Evolutionary conservation across 2,329 filamentous ascomycete genomes (phyloP).

Genomic region (Aureobasidium sp.): DNA sequence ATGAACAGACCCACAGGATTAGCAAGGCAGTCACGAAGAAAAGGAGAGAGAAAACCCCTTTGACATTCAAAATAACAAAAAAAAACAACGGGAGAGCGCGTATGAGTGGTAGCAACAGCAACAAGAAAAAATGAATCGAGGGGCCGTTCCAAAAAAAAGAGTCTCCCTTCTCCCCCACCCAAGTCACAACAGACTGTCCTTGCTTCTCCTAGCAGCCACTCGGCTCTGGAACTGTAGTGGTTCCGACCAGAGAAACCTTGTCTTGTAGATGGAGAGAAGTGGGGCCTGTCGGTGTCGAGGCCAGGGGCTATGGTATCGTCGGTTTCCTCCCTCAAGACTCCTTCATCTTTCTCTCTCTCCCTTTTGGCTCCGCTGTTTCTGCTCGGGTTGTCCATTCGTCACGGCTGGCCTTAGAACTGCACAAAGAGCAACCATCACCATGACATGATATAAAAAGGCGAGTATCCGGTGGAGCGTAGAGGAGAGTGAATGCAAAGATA

Average conservation of each 20-base stretch:
- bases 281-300: neutral
- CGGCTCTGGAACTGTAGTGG: neutral
- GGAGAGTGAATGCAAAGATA: conserved; percentile 11
- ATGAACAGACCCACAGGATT: neutral
- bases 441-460: conserved; percentile 1
- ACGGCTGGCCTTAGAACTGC: conserved; percentile 4
- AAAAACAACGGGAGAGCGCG: neutral
- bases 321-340: neutral
- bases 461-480: conserved; percentile 1
- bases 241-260: neutral
- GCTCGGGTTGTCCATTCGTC: neutral
- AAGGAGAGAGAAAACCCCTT: neutral
- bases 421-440: conserved; percentile 7
- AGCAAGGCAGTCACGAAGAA: neutral
- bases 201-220: neutral
- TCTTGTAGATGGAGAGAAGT: neutral
- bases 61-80: neutral
- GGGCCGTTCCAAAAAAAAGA: neutral
- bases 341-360: neutral
- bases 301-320: neutral
- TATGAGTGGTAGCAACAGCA: conserved; percentile 4
- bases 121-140: neutral
- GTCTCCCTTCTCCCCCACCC: neutral
- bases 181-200: neutral
- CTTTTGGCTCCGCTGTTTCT: neutral